Base-by-base conservation (phyloP, 2,329 filamentous ascomycete genomes). In the Ascochyta lentis region DNA sequence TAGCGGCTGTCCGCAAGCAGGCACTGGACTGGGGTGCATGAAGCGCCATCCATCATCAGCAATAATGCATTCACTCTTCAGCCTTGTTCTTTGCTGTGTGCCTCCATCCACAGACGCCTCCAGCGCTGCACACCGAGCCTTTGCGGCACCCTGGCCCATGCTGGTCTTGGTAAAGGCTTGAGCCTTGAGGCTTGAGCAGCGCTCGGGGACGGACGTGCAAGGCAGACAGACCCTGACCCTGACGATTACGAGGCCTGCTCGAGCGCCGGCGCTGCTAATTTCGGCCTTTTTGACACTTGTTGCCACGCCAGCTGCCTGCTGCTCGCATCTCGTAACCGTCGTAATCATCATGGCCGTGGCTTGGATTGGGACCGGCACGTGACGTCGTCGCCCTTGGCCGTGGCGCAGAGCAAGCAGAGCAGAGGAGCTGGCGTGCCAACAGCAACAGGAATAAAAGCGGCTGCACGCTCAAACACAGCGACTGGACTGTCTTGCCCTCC, bases 241-340 rank as follows among this genome's bases (percentile, higher is more conserved):
- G 59, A 52, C 51, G 48, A 60, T 62, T 61, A 63, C 61, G 61
- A 65, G 46, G 47, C 46, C 34, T 24, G 42, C 29, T 43, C 22
- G 34, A 56, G 55, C 56, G 53, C 58, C 53, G 57, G 49, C 49
- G 56, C 41, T 50, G 35, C 56, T 48, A 60, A 58, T 59, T 54
- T 62, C 29, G 51, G 59, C 60, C 24, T 23, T 22, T 43, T 45
- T 19, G 19, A 19, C 19, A 19, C 19, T 51, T 53, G 56, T 55
- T 54, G 58, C 58, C 58, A 54, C 58, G 58, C 58, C 57, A 60
- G 24, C 29, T 13, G 58, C 6, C 29, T 13, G 58, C 54, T 55
- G 37, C 46, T 49, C 42, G 13, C 47, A 47, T 56, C 47, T 47
- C 53, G 53, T 24, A 38, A 29, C 27, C 33, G 45, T 59, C 57